Evolutionary conservation across 1,139 yeast species (phyloP).

Genomic region (Protomyces gravidus): DNA sequence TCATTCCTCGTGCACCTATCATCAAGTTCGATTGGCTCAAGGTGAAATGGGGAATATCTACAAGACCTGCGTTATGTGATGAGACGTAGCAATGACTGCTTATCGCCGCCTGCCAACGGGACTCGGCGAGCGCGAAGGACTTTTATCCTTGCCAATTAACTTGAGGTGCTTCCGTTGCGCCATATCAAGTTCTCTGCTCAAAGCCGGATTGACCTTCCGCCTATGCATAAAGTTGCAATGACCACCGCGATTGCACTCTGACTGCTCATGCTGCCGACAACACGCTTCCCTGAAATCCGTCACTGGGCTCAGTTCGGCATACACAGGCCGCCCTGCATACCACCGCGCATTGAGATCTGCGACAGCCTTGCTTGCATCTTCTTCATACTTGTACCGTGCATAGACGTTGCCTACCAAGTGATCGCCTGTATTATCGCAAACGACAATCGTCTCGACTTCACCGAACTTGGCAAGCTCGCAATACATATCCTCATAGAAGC

Average conservation of each 20-base stretch:
- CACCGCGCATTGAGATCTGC: slow-evolving; percentile 68
- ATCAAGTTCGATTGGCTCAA: too few species aligned
- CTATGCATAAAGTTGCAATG: slow-evolving; percentile 86
- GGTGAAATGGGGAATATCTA: background rate
- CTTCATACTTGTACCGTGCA: slow-evolving; percentile 53
- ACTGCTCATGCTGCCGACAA: slow-evolving; percentile 65
- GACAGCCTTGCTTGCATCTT: slow-evolving; percentile 60
- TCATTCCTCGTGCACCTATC: too few species aligned
- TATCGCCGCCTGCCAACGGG: slow-evolving; percentile 19
- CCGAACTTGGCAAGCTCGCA: slow-evolving; percentile 59
- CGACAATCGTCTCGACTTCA: slow-evolving; percentile 60
- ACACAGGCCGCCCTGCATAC: slow-evolving; percentile 76
- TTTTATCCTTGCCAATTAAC: slow-evolving; percentile 34
- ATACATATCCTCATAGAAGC: slow-evolving; percentile 69
- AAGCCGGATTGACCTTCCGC: slow-evolving; percentile 51
- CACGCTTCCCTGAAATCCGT: slow-evolving; percentile 65
- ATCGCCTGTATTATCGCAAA: slow-evolving; percentile 78
- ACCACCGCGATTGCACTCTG: slow-evolving; percentile 68
- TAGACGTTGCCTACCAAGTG: slow-evolving; percentile 84
- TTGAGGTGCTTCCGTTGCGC: slow-evolving; percentile 41
- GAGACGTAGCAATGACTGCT: background rate
- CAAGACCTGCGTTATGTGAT: background rate
- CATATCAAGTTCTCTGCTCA: slow-evolving; percentile 45
- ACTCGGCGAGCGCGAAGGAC: slow-evolving; percentile 30
- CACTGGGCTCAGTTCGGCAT: slow-evolving; percentile 77